These are phyloP conservation scores for Globisporangium heterothallicum DNA, from an alignment of 352 stramenopile genomes.

Conservation along the genomic window DNA sequence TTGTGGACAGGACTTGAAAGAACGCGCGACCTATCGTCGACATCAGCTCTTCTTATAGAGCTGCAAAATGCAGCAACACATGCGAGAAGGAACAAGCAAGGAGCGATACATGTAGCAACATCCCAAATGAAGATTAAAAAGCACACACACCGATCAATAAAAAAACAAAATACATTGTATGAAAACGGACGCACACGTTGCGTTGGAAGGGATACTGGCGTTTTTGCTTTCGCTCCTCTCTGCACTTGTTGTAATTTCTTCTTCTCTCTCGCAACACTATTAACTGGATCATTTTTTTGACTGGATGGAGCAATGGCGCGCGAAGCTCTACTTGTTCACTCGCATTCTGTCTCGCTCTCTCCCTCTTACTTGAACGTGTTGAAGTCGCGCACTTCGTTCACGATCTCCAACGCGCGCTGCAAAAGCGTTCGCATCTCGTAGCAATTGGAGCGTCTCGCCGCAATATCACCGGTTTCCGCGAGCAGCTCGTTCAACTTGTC, in stretches of 20 bases:
- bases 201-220: too few relatives aligned
- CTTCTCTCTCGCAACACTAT: too few relatives aligned
- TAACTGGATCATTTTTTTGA: too few relatives aligned
- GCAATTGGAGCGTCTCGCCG: slow-evolving; percentile 91
- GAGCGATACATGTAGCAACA: too few relatives aligned
- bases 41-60: too few relatives aligned
- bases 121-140: background rate
- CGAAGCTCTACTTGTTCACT: background rate
- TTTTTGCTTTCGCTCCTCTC: too few relatives aligned
- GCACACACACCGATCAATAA: background rate
- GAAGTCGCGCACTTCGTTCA: slow-evolving; percentile 98
- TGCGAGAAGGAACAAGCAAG: too few relatives aligned
- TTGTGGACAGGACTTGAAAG: slow-evolving; percentile 13
- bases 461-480: slow-evolving; percentile 94
- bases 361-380: slow-evolving; percentile 92
- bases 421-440: slow-evolving; percentile 96
- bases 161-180: slow-evolving; percentile 17
- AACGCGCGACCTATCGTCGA: too few relatives aligned
- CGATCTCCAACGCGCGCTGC: slow-evolving; percentile 94
- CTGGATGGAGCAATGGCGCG: too few relatives aligned
- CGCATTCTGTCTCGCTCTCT: background rate
- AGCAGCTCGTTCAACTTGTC: slow-evolving; percentile 95
- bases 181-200: too few relatives aligned
- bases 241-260: too few relatives aligned
- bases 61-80: background rate